Base-by-base conservation (phyloP, 2,329 filamentous ascomycete species). In the Aspergillus nomiae region DNA sequence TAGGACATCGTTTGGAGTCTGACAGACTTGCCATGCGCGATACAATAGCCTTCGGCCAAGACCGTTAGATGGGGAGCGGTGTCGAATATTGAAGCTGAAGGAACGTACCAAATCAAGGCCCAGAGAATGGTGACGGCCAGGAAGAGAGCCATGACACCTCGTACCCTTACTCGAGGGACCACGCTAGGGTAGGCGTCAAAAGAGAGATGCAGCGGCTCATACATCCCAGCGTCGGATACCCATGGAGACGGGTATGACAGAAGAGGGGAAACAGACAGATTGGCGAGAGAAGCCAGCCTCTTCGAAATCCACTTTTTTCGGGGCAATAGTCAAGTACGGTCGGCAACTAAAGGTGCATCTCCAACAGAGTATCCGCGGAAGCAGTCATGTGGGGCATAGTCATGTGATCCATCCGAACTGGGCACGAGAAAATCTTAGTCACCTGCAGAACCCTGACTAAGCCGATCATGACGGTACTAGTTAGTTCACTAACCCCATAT, bases 1-100 rank as follows among this genome's bases (percentile, higher is more conserved):
- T 55, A 99, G 87, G 67, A 96, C 89, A 62, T 94, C 92, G 61
- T 97, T 92, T 28, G 94, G 93, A 71, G 94, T 97, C 80, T 92
- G 90, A 59, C 97, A 85, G 43, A 96, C 95, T 75, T 94, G 91
- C 81, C 91, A 92, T 65, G 92, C 92, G 74, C 95, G 90, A 76
- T 92, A 90, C 63, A 93, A 84, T 65, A 97, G 86, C 92, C 92
- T 95, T 67, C 38, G 28, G 9, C 14, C 58, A 61, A 60, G 24
- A 64, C 38, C 12, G 1, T 16, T 48, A 24, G 30, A 38, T 8
- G 19, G 48, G 16, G 28, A 48, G 14, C 38, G 36, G 43, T 56
- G 54, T 32, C 56, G 57, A 26, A 46, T 19, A 32, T 36, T 24
- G 30, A 26, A 41, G 21, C 12, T 45, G 55, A 50, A 14, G 21